Evolutionary conservation across 2,329 filamentous ascomycete species (phyloP).

Genomic region (Paecilomyces dactylethromorphus): DNA sequence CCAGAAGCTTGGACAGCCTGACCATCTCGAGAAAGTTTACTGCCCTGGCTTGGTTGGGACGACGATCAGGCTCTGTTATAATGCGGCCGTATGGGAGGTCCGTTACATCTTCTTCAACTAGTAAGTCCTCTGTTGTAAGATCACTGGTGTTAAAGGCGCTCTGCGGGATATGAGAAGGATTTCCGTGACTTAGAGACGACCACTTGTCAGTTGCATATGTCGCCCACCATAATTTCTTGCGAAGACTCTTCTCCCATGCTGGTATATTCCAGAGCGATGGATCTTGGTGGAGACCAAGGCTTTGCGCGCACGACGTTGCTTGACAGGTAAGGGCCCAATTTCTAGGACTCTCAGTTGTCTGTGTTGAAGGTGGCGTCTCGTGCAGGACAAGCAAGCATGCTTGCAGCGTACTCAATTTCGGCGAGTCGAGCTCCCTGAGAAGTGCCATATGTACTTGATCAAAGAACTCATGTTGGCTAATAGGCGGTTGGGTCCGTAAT

Average conservation of each 20-base stretch:
- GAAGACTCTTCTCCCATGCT: constrained; percentile 32
- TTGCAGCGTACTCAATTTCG: constrained; percentile 42
- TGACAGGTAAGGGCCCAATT: constrained; percentile 41
- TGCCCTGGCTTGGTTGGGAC: constrained; percentile 21
- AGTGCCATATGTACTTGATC: constrained; percentile 39
- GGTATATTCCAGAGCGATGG: constrained; percentile 37
- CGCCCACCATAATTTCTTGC: constrained; percentile 44
- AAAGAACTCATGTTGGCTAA: constrained; percentile 38
- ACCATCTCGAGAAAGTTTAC: constrained; percentile 31
- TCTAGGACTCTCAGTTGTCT: constrained; percentile 42
- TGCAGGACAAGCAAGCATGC: constrained; percentile 42
- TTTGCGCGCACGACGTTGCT: constrained; percentile 40
- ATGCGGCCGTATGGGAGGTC: constrained; percentile 29
- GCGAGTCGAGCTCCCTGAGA: constrained; percentile 42
- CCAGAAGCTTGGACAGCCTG: constrained; percentile 9
- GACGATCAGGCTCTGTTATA: constrained; percentile 24
- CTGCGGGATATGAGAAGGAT: constrained; percentile 39
- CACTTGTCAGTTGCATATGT: constrained; percentile 39
- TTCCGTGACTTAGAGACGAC: constrained; percentile 43
- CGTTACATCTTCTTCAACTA: constrained; percentile 38
- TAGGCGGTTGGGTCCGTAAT: constrained; percentile 24
- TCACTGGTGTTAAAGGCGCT: constrained; percentile 36
- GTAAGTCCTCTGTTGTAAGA: constrained; percentile 37
- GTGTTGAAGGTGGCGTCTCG: constrained; percentile 39
- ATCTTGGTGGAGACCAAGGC: constrained; percentile 42